Evolutionary conservation across 2,329 filamentous ascomycete genomes (phyloP), one percentile per base, ranked within the genome.

Genomic region (Colletotrichum cuscutae): DNA sequence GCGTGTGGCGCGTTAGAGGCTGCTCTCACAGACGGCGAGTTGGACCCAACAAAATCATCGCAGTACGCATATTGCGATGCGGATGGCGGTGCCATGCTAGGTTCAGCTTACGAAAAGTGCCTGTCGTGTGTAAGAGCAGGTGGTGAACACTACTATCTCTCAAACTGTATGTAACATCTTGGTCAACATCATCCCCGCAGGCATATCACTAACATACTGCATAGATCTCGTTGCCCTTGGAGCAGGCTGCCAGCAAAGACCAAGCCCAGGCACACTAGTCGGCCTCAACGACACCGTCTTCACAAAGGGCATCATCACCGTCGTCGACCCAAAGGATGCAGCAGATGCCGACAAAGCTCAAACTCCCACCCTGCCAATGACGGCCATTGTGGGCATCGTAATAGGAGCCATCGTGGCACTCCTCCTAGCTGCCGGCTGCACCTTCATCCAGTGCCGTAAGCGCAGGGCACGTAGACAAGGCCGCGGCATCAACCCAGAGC

Each of bases 161-260:
- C 85, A 63, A 90, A 90, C 75, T 87, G 87, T 89, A 79, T 75
- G 84, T 75, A 11, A 11, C 26, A 2, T 12, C 28, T 61, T 32
- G 4, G 19, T 28, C n/a, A n/a, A 11, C 12, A 22, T 42, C 8
- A 9, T 52, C 53, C 4, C 30, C 5, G 26, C 28, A 6, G 46
- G 3, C 72, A 75, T 69, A 78, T 35, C 22, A 65, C 42, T 62
- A 12, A 57, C 4, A 22, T 49, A 15, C 7, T 8, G 9, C 12
- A 2, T 46, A 89, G 87, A 86, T 73, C 81, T 90, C 61, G 78
- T 87, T 5, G 87, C 88, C 9, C 81, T 90, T 4, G 81, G 86
- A 75, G 86, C 87, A 3, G 88, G 85, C 58, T 90, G 88, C 74
- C 78, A 81, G 46, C 86, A 89, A 73, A 81, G 83, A 37, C 87